Base-by-base conservation (phyloP, 345 rosid genomes). In the Melastoma malabathricum region DNA sequence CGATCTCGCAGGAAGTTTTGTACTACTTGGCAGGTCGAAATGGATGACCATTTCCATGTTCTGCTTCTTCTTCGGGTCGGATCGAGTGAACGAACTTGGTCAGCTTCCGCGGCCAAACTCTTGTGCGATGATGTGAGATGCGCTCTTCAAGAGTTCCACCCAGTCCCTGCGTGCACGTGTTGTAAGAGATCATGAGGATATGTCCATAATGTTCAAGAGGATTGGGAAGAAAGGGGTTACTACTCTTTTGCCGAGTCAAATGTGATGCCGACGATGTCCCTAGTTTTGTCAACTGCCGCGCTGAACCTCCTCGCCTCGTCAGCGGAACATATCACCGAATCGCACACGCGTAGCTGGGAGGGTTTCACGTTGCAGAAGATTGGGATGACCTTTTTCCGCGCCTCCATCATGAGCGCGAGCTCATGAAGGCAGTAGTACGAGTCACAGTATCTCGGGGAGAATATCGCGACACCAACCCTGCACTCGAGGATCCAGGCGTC, bases 381-480 rank as follows among this genome's bases (percentile, higher is more conserved):
- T 15, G 96, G 98, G 1, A 90, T 71, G 14, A 84, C 73, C 51
- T 72, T 75, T 56, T 82, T 86, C 65, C 64, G 78, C 12, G 64
- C 54, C 77, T 90, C 87, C 89, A 80, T 84, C 15, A 86, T 45
- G 44, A 80, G 51, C 10, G 95, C 77, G 16, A 90, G 76, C 57
- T 90, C 98, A 12, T 82, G 86, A 9, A 90, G 80, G 41, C 96
- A 90, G 18, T 79, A 90, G 54, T 83, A 75, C 0, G 98, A 90
- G 6, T 82, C 73, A 1, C 95, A 81, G 15, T 87, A 92, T 23
- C 68, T 59, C 0, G 96, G 96, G 10, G 98, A 92, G 48, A 92
- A 84, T 48, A 92, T 80, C 6, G 93, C 85, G 2, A 92, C 67
- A 1, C 87, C 93, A 3, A 87, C 63, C 38, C 62, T 78, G 31